Evolutionary conservation across 1,284 basidiomycete genomes (phyloP), one percentile per base, ranked within the genome.

Genomic region (Mycosarcoma mackinlayi): DNA sequence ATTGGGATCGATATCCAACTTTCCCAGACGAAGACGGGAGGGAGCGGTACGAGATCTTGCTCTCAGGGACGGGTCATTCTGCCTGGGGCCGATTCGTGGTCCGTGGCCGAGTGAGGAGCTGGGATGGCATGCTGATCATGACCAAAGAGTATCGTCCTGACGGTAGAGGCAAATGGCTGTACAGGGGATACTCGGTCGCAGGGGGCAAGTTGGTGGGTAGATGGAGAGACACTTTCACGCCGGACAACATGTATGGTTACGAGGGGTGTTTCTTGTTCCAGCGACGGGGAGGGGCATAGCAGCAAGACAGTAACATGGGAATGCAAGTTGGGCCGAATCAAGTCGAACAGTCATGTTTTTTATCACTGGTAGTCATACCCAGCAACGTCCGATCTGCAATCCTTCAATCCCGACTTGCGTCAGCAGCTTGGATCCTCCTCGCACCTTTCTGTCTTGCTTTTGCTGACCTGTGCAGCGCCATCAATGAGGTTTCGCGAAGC

Each of bases 31-130:
- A 74, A 44, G 68, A 66, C 18, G 56, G 56, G 4, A 52, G 6
- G 49, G 77, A 21, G 49, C 41, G 48, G 59, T 74, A 86, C 52
- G 83, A 84, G 64, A 76, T 86, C 54, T 61, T 86, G 7, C 73
- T 86, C 14, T 84, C 83, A 0, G 86, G 85, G 1, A 84, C 83
- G 45, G 86, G 86, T 0, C 86, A 87, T 74, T 84, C 83, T 10
- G 85, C 85, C 2, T 87, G 86, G 86, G 86, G 86, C 6, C 77
- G 83, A 25, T 86, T 86, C 68, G 79, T 85, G 19, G 77, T 87
- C 10, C 81, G 83, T 23, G 86, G 86, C 4, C 76, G 85, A 30
- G 84, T 87, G 0, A 73, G 86, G 21, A 71, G 79, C 11, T 87
- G 86, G 86, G 86, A 87, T 66, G 86, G 86, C 4, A 83, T 86